phyloP scores from a whole-genome alignment of 805 yeast species.

The Saccharomycopsis lassenensis region DNA sequence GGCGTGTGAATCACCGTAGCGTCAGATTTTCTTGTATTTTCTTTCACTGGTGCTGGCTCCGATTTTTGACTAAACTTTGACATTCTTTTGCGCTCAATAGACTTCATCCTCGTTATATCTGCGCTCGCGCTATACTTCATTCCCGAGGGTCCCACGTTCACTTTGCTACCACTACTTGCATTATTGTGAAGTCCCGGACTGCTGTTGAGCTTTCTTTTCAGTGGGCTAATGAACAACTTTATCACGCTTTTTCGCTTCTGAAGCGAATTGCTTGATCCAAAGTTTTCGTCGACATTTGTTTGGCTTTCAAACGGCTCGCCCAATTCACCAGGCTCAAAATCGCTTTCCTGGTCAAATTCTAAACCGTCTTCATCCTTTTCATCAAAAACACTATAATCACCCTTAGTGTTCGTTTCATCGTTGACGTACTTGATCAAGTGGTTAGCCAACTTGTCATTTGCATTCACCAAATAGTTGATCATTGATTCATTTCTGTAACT shows the following conservation, averaged over 20 bases:
- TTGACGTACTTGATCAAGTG: constrained; percentile 17
- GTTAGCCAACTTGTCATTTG: constrained; percentile 22
- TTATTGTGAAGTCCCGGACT: too few species aligned
- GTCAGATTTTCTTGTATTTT: too few species aligned
- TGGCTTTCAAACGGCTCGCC: constrained; percentile 25
- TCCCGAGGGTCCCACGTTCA: too few species aligned
- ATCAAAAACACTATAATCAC: constrained; percentile 5
- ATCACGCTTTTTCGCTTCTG: constrained; percentile 10
- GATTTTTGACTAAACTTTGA: too few species aligned
- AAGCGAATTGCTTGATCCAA: neutral
- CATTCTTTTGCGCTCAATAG: too few species aligned
- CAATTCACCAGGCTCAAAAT: constrained; percentile 20
- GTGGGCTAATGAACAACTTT: constrained; percentile 15
- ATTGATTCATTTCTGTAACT: constrained; percentile 27
- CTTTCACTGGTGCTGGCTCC: too few species aligned
- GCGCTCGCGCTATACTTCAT: constrained; percentile 1
- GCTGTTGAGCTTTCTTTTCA: constrained; percentile 12
- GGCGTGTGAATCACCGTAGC: too few species aligned
- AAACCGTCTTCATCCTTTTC: constrained; percentile 6
- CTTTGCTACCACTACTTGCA: too few species aligned
- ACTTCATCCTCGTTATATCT: too few species aligned
- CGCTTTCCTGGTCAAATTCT: neutral
- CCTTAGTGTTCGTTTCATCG: neutral
- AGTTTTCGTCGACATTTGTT: constrained; percentile 23
- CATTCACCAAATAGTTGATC: constrained; percentile 22